These are phyloP conservation scores for Pseudogymnoascus sp. DNA, from an alignment of 2,329 filamentous ascomycete species.

Conservation along the genomic window DNA sequence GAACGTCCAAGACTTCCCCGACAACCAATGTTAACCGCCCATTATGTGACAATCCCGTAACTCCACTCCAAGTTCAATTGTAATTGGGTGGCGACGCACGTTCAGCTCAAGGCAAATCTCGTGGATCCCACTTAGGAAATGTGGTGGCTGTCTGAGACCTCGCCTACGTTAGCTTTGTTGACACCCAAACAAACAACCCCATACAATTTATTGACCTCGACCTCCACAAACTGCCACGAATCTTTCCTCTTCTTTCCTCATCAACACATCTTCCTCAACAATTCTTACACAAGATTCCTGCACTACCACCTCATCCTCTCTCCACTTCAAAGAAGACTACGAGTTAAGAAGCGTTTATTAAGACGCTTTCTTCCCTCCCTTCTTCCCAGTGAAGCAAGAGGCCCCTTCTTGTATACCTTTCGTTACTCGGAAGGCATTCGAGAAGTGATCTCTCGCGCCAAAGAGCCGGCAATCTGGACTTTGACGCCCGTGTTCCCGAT, in stretches of 20 bases:
- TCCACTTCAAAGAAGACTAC: slow-evolving; percentile 15
- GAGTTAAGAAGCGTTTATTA: slow-evolving; percentile 27
- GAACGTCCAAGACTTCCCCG: background rate
- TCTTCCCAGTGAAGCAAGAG: slow-evolving; percentile 56
- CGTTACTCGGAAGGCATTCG: slow-evolving; percentile 57
- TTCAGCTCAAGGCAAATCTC: slow-evolving; percentile 2
- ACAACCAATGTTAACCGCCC: slow-evolving; percentile 7
- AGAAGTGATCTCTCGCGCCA: slow-evolving; percentile 62
- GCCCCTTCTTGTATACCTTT: slow-evolving; percentile 65
- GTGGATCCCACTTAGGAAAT: slow-evolving; percentile 7
- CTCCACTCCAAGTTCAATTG: background rate
- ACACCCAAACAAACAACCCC: slow-evolving; percentile 11
- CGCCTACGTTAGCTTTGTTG: slow-evolving; percentile 12
- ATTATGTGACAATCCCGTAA: slow-evolving; percentile 9
- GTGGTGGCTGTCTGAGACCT: slow-evolving; percentile 7
- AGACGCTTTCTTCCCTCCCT: slow-evolving; percentile 34
- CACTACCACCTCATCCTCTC: slow-evolving; percentile 11
- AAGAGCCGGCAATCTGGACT: slow-evolving; percentile 96
- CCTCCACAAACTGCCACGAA: slow-evolving; percentile 12
- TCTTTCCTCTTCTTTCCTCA: slow-evolving; percentile 12
- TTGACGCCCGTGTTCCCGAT: slow-evolving; percentile 99
- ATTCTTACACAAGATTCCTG: slow-evolving; percentile 7
- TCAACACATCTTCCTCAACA: slow-evolving; percentile 10
- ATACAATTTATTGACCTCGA: slow-evolving; percentile 12
- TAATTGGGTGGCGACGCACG: background rate